Base-by-base conservation (phyloP, 2,329 filamentous ascomycete genomes). In the Neofusicoccum cordaticola region DNA sequence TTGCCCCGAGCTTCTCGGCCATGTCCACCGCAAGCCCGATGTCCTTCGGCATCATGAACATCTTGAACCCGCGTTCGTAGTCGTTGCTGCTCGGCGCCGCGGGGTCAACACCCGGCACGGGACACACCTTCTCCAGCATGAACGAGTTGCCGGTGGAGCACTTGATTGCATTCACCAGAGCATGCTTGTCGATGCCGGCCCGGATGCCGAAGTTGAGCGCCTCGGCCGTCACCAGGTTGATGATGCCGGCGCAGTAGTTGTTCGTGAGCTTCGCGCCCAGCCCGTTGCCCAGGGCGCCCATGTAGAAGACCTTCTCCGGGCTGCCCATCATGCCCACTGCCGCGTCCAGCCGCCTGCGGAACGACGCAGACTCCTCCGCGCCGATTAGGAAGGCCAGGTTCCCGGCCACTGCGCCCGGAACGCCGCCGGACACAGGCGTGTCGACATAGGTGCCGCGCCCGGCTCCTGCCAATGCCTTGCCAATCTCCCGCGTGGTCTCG, bases 11-110 rank as follows among this genome's bases (percentile, higher is more conserved):
- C 64, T 72, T 68, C 35, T 68, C 71, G 42, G 68, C 73, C 13
- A 67, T 66, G 50, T 74, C 70, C 35, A 75, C 71, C 1, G 71
- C 73, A 39, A 75, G 57, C 1, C 71, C 71, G 41, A 75, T 22
- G 65, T 75, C 73, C 56, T 75, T 75, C 0, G 74, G 62, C 73
- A 75, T 73, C 73, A 75, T 75, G 66, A 74, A 72, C 53, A 73
- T 73, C 65, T 73, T 74, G 61, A 74, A 74, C 1, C 73, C 73
- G 0, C 72, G 72, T 48, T 67, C 71, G 63, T 75, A 75, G 11
- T 72, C 73, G 44, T 67, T 74, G 12, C 72, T 77, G 19, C 75
- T 76, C 8, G 78, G 76, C 12, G 77, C 77, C 64, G 76, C 77
- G 1, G 67, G 67, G 51, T 74, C 71, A 4, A 77, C 70, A 1